Conservation (phyloP, 805 yeast genomes). For the Candida jianshihensis region DNA sequence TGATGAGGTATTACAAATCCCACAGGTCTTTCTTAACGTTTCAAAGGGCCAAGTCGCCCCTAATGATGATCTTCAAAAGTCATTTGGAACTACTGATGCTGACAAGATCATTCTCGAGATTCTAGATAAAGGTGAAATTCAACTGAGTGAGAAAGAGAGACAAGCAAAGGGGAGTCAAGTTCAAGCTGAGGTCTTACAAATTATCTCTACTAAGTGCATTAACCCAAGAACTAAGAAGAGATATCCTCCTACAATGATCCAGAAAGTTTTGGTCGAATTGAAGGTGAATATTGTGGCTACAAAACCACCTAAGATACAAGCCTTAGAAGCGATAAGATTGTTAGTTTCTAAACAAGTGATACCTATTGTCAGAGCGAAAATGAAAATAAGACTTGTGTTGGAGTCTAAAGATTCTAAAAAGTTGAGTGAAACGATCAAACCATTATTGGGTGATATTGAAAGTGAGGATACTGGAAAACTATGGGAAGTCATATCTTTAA, state of each 20-base stretch:
- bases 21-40: conserved; percentile 88
- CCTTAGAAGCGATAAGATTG: conserved; percentile 81
- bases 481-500: conserved; percentile 58
- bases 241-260: conserved; percentile 92
- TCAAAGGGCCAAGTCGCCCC: conserved; percentile 93
- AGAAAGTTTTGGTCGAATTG: conserved; percentile 70
- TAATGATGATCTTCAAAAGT: conserved; percentile 66
- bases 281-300: conserved; percentile 73
- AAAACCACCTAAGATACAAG: conserved; percentile 79
- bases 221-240: conserved; percentile 86
- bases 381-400: conserved; percentile 71
- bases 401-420: conserved; percentile 45
- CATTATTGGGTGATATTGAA: conserved; percentile 36
- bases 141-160: conserved; percentile 89
- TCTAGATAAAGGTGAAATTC: conserved; percentile 86
- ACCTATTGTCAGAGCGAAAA: conserved; percentile 90
- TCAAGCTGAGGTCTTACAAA: conserved; percentile 74
- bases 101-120: conserved; percentile 77
- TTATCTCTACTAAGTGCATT: conserved; percentile 83
- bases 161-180: conserved; percentile 64
- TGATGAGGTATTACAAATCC: conserved; percentile 93
- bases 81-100: conserved; percentile 71
- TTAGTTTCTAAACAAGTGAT: conserved; percentile 74
- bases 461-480: conserved; percentile 35
- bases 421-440: conserved; percentile 34